Percentiles rank a stretch among this genome's conserved stretches.
phyloP scores from a whole-genome alignment of 1,284 basidiomycete species.

The Austropuccinia psidii region DNA sequence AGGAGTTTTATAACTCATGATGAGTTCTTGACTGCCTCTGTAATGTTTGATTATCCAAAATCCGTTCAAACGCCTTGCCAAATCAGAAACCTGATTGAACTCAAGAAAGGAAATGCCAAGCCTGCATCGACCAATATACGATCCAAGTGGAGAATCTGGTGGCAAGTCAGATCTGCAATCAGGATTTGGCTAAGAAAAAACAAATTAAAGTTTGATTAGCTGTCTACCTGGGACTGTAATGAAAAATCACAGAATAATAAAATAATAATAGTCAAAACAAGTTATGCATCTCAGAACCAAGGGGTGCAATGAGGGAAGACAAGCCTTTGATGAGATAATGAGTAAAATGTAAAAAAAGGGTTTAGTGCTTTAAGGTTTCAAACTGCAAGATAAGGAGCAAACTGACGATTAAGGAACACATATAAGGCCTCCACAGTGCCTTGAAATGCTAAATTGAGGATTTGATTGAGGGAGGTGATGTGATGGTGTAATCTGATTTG shows the following conservation, averaged over 20 bases:
- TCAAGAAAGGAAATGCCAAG: constrained; percentile 14
- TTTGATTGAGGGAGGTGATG: constrained; percentile 7
- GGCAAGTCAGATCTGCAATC: constrained; percentile 4
- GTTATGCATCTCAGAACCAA: background rate
- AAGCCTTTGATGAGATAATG: background rate
- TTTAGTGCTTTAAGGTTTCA: background rate
- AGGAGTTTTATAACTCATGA: background rate
- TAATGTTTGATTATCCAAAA: constrained; percentile 1
- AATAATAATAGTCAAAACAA: background rate
- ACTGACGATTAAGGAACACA: constrained; percentile 8
- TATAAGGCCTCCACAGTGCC: constrained; percentile 7
- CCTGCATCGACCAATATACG: constrained; percentile 21
- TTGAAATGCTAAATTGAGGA: background rate
- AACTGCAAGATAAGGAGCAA: background rate
- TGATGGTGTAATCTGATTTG: constrained; percentile 1
- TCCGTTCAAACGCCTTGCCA: constrained; percentile 6
- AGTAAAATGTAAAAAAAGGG: background rate
- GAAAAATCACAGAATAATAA: background rate
- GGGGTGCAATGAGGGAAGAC: background rate
- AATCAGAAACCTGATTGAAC: constrained; percentile 19
- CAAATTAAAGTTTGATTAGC: background rate
- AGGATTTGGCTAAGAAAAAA: background rate
- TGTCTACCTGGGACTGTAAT: background rate
- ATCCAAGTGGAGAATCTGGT: constrained; percentile 26
- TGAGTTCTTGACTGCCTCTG: background rate